Evolutionary conservation across 2,329 filamentous ascomycete species (phyloP), one percentile per base, ranked within the genome.

Genomic region (Aspergillus glaucus): DNA sequence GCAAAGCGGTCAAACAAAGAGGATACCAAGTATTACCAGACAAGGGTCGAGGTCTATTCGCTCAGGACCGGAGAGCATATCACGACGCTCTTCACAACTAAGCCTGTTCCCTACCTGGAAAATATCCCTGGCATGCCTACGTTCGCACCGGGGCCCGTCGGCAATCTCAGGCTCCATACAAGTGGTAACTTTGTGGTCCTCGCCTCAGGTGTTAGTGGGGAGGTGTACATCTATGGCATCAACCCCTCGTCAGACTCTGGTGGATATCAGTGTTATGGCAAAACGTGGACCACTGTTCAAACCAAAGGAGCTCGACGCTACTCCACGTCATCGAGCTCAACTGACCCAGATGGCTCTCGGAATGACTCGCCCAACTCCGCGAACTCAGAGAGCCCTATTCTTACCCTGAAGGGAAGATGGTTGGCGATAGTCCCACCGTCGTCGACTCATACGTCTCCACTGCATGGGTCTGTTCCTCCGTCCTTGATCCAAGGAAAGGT

Each of bases 281-380:
- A 98, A 70, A 73, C 94, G 15, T 98, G 93, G 93, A 96, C 93
- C 0, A 85, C 84, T 41, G 75, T 95, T 24, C 88, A 93, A 62
- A 79, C 65, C 12, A 64, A 63, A 40, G 64, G 72, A 45, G 54
- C 60, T 24, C 66, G 73, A 43, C 66, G 73, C 50, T 70, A 74
- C 49, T 76, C 74, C 10, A 67, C 66, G 10, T 75, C 74, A 17
- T 74, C 71, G 10, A 70, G 61, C 47, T 73, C 72, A 21, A 72
- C 72, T 14, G 73, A 74, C 49, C 62, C 66, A 9, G 71, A 73
- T 50, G 68, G 66, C 24, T 67, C 69, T 49, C 68, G 69, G 36
- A 63, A 64, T 22, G 72, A 73, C 44, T 62, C 63, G 10, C 64
- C 65, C 14, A 56, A 62, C 5, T 49, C 53, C 9, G 53, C 56